Evolutionary conservation across 2,329 filamentous ascomycete genomes (phyloP).

Genomic region (Claviceps cyperi): DNA sequence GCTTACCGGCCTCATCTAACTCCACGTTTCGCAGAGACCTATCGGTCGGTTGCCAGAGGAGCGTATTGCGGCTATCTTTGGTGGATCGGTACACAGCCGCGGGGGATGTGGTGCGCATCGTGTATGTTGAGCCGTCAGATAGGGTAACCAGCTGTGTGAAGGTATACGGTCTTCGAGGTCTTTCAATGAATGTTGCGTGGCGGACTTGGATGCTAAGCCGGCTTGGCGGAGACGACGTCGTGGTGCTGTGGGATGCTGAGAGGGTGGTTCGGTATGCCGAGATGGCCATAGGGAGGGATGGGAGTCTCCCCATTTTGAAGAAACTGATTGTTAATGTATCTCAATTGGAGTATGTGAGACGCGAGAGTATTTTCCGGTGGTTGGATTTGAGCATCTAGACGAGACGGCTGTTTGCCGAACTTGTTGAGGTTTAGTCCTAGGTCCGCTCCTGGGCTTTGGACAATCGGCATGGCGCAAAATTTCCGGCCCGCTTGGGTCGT

Average conservation of each 20-base stretch:
- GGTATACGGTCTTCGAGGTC: slow-evolving; percentile 84
- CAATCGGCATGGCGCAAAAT: slow-evolving; percentile 10
- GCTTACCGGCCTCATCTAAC: slow-evolving; percentile 81
- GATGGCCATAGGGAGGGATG: slow-evolving; percentile 14
- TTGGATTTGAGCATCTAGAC: neutral
- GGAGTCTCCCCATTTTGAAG: slow-evolving; percentile 16
- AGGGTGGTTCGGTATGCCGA: slow-evolving; percentile 15
- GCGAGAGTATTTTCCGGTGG: neutral
- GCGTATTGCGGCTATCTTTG: slow-evolving; percentile 81
- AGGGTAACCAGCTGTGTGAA: slow-evolving; percentile 96
- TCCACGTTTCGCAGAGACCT: slow-evolving; percentile 76
- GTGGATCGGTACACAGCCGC: slow-evolving; percentile 39
- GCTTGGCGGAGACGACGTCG: slow-evolving; percentile 11
- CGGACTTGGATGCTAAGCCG: slow-evolving; percentile 43
- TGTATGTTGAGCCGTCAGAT: slow-evolving; percentile 77
- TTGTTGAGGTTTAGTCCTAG: neutral
- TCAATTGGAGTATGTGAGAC: too few relatives aligned
- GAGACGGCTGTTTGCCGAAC: neutral
- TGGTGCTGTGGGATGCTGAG: slow-evolving; percentile 10
- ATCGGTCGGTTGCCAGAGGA: slow-evolving; percentile 80
- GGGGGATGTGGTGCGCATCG: slow-evolving; percentile 64
- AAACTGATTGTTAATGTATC: too few relatives aligned
- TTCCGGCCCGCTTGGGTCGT: slow-evolving; percentile 6
- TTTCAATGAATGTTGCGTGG: slow-evolving; percentile 70
- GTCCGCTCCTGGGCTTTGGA: neutral